Percentiles rank a stretch among this genome's conserved stretches.
These are phyloP conservation scores for Arthrinium puccinioides DNA, from an alignment of 2,329 filamentous ascomycete genomes.

Conservation along the genomic window DNA sequence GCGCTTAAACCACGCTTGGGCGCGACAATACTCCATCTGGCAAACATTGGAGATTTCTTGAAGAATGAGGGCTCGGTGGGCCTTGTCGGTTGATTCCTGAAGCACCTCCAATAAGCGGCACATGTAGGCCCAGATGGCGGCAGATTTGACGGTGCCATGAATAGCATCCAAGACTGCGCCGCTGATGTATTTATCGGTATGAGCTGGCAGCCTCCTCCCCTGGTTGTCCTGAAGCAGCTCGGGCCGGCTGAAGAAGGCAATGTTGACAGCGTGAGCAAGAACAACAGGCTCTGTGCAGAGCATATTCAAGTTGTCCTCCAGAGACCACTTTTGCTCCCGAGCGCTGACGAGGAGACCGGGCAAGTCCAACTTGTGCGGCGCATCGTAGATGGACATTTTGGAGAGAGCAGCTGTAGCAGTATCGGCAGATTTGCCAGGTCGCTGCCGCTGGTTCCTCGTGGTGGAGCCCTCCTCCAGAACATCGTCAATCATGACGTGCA, in stretches of 20 bases:
- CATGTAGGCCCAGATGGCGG: conserved; percentile 34
- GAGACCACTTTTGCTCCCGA: too few relatives aligned
- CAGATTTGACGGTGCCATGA: conserved; percentile 24
- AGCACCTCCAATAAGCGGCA: conserved; percentile 27
- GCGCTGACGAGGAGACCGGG: too few relatives aligned
- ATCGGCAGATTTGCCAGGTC: too few relatives aligned
- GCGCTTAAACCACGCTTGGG: conserved; percentile 31
- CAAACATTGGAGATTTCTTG: conserved; percentile 39
- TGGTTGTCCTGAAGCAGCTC: conserved; percentile 38
- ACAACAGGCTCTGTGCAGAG: conserved; percentile 22
- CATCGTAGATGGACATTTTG: too few relatives aligned
- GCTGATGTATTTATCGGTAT: conserved; percentile 35
- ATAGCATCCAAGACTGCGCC: conserved; percentile 33
- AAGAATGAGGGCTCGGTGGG: conserved; percentile 25
- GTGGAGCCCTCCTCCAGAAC: conserved; percentile 30
- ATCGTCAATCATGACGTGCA: conserved; percentile 34
- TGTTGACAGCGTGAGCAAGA: conserved; percentile 25
- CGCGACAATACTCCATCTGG: conserved; percentile 33
- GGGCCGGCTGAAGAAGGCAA: conserved; percentile 29
- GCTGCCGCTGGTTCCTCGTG: too few relatives aligned
- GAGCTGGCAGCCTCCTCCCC: conserved; percentile 27
- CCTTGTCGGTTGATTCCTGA: conserved; percentile 17
- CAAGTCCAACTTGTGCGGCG: too few relatives aligned
- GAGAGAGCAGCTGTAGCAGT: too few relatives aligned
- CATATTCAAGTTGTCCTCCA: too few relatives aligned